Evolutionary conservation across 352 stramenopile species (phyloP), one percentile per base, ranked within the genome.

Genomic region (Nothophytophthora sp.): DNA sequence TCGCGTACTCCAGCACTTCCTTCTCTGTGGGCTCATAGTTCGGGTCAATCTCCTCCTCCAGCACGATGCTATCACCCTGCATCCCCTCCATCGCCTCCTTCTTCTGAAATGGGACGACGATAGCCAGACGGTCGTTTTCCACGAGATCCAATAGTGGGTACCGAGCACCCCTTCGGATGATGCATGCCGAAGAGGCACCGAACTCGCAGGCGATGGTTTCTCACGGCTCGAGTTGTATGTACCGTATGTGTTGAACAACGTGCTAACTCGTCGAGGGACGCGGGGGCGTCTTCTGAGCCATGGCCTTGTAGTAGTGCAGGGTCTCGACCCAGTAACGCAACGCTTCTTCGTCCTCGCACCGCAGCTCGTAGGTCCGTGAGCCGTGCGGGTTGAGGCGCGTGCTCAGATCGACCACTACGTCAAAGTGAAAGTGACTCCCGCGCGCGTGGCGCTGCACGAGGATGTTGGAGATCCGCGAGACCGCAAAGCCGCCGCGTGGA

Each of bases 1-100:
- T 96, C 7, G 93, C 94, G 57, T 98, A 98, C 60, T 98, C 93
- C 19, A 93, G 53, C 28, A 98, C 84, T 60, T 98, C 92, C 33
- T 88, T 81, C 60, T 97, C 76, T 10, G 81, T 85, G 16, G 93
- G 92, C 51, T 96, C 86, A 79, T 98, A 98, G 72, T 98, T 96
- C 2, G 91, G 91, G 47, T 98, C 92, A 53, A 98, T 97, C 66
- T 98, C 88, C 57, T 98, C 92, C 63, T 98, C 91, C 25, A 98
- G 62, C 18, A 98, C 76, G 53, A 98, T 95, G 67, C 81, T 94
- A 48, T 93, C 82, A 11, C 80, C 57, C 38, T 67, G 60, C 20
- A 35, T 44, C 13, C 61, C 63, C 23, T 88, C 77, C 80, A 89
- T 85, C 20, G 37, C 29, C 6, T 37, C 20, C 41, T 38, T 8